Base-by-base conservation (phyloP, 108 stramenopile genomes). In the Stephanodiscus triporus region DNA sequence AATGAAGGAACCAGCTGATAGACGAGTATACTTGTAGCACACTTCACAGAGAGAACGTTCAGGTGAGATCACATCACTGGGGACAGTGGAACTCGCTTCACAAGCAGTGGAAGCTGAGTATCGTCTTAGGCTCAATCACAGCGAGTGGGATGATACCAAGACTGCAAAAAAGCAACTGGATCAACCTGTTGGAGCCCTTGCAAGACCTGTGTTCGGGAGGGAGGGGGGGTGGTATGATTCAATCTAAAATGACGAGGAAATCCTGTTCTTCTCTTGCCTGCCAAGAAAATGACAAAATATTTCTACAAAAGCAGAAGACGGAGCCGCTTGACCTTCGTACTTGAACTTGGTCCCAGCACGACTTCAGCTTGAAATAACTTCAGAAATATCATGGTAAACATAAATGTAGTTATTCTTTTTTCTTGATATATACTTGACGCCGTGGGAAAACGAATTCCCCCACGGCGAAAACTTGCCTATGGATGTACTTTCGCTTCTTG, bases 401-500 rank as follows among this genome's bases (percentile, higher is more conserved):
- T 11, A 66, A 30, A 66, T 66, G 65, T 66, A 66, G 65, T 66
- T 66, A 66, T 66, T 49, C 30, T 50, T 36, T n/a, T 20, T 53
- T 53, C 51, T 53, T 53, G 63, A 64, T 64, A 64, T 66, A 66
- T 66, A 66, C 65, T 66, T 66, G 65, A 66, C 45, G 22, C 27
- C 26, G 27, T 30, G 47, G 47, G 49, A 32, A 34, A 45, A 49
- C n/a, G n/a, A 66, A 66, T 34, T 50, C 65, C 65, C n/a, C 64
- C 10, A 43, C 30, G 65, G 27, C 11, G 9, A 51, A n/a, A 66
- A 66, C 65, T 66, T 66, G 65, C 38, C 48, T 24, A 53, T 66
- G 29, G 45, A 66, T 49, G 37, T 34, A 9, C 65, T 66, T 66
- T 49, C 49, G 23, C 24, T 30, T 49, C 49, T 66, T 30, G 27